These are phyloP conservation scores for Cladosporium phlei DNA, from an alignment of 2,329 filamentous ascomycete species.

Conservation along the genomic window DNA sequence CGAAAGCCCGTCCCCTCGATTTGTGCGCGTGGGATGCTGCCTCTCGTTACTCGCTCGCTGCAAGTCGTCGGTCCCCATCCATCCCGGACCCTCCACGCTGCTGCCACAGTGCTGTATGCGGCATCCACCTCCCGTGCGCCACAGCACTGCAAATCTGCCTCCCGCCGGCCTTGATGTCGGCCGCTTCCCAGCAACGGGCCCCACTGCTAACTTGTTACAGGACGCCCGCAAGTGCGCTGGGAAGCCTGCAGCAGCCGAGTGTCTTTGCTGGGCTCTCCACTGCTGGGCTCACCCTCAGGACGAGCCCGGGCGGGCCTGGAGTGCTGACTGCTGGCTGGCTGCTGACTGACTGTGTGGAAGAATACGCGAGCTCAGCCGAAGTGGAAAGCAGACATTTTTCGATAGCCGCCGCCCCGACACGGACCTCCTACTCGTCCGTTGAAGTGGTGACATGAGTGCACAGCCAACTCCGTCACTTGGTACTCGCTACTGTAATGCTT, in stretches of 20 bases:
- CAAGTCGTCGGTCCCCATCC: neutral
- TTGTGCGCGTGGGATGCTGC: conserved; percentile 12
- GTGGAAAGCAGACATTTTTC: conserved; percentile 6
- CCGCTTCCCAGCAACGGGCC: conserved; percentile 5
- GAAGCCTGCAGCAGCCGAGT: conserved; percentile 6
- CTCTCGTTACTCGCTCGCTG: neutral
- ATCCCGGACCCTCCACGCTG: conserved; percentile 10
- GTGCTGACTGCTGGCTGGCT: neutral
- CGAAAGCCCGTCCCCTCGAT: too few relatives aligned
- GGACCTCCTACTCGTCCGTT: conserved; percentile 5
- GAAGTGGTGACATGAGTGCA: neutral
- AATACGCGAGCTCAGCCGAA: conserved; percentile 1
- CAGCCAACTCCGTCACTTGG: neutral
- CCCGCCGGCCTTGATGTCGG: conserved; percentile 9
- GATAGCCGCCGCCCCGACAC: conserved; percentile 7
- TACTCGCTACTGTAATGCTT: too few relatives aligned
- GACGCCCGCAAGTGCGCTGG: neutral
- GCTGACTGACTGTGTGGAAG: conserved; percentile 7
- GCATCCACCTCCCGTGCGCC: too few relatives aligned
- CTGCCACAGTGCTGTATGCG: too few relatives aligned
- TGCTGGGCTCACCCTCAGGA: conserved; percentile 1
- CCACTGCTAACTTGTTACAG: conserved; percentile 1
- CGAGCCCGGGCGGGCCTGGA: conserved; percentile 4
- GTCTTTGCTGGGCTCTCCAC: conserved; percentile 10
- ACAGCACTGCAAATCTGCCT: neutral